These are phyloP conservation scores for Abortiporus biennis DNA, from an alignment of 1,284 basidiomycete species.

Conservation along the genomic window DNA sequence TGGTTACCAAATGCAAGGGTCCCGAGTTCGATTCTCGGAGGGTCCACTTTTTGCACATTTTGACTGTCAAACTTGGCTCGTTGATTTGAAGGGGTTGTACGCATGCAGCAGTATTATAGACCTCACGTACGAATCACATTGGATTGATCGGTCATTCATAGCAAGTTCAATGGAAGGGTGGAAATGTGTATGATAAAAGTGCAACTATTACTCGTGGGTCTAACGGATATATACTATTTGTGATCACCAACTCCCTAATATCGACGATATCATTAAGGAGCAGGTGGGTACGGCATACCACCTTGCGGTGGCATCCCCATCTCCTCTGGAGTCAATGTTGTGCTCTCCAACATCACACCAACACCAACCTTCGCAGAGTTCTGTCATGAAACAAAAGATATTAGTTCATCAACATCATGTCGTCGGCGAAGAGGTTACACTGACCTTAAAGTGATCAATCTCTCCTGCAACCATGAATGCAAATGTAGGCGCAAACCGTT, in stretches of 20 bases:
- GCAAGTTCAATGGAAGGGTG: too few species aligned
- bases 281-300: constrained; percentile 11
- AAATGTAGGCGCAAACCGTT: constrained; percentile 93
- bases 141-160: too few species aligned
- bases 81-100: too few species aligned
- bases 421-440: constrained; percentile 14
- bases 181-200: constrained; percentile 6
- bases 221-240: constrained; percentile 22
- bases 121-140: too few species aligned
- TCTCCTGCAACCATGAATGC: constrained; percentile 94
- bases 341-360: constrained; percentile 93
- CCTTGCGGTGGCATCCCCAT: constrained; percentile 48
- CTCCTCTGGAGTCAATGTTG: constrained; percentile 71
- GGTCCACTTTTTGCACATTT: constrained; percentile 29
- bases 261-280: too few species aligned
- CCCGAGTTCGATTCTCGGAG: constrained; percentile 45
- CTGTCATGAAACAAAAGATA: constrained; percentile 43
- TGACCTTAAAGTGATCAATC: constrained; percentile 96
- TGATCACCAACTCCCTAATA: constrained; percentile 5
- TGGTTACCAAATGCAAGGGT: constrained; percentile 38
- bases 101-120: too few species aligned
- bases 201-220: constrained; percentile 8
- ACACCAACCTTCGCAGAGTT: constrained; percentile 92
- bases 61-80: too few species aligned
- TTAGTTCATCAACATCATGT: constrained; percentile 6